phyloP scores from a whole-genome alignment of 306 rosid species.

The Fagus sylvatica region DNA sequence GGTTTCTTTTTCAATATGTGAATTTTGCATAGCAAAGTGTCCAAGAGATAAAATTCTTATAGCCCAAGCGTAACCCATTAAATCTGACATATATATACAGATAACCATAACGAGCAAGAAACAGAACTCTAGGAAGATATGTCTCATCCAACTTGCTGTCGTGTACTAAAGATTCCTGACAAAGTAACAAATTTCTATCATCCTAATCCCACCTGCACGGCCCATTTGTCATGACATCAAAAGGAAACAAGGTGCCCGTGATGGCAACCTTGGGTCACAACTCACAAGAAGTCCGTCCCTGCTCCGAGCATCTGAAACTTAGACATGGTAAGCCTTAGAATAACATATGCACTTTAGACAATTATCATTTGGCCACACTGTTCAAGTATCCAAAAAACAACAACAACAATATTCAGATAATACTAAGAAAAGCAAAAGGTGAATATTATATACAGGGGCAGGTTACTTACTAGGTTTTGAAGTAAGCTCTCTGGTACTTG shows the following conservation, averaged over 20 bases:
- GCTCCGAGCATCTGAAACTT: conserved; percentile 99
- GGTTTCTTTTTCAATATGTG: conserved; percentile 28
- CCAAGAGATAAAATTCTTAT: conserved; percentile 32
- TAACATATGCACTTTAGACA: conserved; percentile 78
- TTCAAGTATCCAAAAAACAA: conserved; percentile 39
- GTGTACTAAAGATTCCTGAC: conserved; percentile 49
- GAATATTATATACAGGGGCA: conserved; percentile 10
- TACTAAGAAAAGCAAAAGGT: conserved; percentile 20
- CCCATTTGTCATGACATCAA: conserved; percentile 66
- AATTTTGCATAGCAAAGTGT: conserved; percentile 23
- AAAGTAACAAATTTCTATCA: conserved; percentile 53
- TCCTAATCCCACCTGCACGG: conserved; percentile 96
- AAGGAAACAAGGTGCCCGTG: conserved; percentile 71
- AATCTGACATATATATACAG: conserved; percentile 42
- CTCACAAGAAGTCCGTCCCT: conserved; percentile 69
- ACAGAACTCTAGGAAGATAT: conserved; percentile 57
- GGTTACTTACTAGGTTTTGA: conserved; percentile 66
- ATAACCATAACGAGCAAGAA: conserved; percentile 66
- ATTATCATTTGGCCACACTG: conserved; percentile 70
- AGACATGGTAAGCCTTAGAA: conserved; percentile 97
- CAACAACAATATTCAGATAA: conserved; percentile 35
- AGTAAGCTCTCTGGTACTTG: conserved; percentile 70
- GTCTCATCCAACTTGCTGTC: conserved; percentile 57
- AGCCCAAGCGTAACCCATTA: conserved; percentile 35
- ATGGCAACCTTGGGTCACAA: conserved; percentile 76